phyloP scores from a whole-genome alignment of 2,329 filamentous ascomycete species.

The Fusarium musae region DNA sequence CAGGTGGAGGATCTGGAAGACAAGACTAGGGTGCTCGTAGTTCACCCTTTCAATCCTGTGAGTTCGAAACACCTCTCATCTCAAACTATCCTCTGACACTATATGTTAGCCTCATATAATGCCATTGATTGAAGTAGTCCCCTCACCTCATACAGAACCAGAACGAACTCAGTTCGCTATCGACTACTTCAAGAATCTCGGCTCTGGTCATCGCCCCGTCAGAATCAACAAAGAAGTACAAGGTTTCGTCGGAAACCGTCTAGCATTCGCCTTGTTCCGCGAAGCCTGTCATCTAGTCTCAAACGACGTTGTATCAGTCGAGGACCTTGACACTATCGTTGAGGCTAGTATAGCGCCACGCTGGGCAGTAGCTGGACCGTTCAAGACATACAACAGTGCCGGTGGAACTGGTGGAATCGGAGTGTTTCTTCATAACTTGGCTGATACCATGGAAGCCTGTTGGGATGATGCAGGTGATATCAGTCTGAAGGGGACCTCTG shows the following conservation, averaged over 20 bases:
- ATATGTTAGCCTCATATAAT: conserved; percentile 25
- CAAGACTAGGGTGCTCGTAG: conserved; percentile 19
- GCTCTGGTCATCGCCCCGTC: conserved; percentile 28
- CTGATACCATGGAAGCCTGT: conserved; percentile 27
- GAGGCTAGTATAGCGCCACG: conserved; percentile 38
- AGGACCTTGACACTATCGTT: conserved; percentile 47
- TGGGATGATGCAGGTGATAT: conserved; percentile 28
- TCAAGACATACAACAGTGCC: conserved; percentile 39
- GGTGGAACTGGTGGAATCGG: conserved; percentile 33
- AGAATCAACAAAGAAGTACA: conserved; percentile 35
- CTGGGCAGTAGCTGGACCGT: conserved; percentile 37
- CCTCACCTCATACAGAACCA: conserved; percentile 13
- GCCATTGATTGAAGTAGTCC: conserved; percentile 34
- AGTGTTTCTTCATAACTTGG: conserved; percentile 31
- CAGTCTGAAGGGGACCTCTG: conserved; percentile 13
- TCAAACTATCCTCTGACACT: neutral
- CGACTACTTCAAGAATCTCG: conserved; percentile 19
- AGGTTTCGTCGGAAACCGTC: conserved; percentile 30
- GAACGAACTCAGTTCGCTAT: conserved; percentile 23
- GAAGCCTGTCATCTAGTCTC: conserved; percentile 29
- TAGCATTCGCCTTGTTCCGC: conserved; percentile 29
- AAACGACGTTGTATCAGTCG: conserved; percentile 29
- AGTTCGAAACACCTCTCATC: fast-evolving
- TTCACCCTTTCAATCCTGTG: conserved; percentile 36
- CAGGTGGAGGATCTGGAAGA: conserved; percentile 27